Base-by-base conservation (phyloP, 768 basidiomycete species). In the Hysterangium stoloniferum region DNA sequence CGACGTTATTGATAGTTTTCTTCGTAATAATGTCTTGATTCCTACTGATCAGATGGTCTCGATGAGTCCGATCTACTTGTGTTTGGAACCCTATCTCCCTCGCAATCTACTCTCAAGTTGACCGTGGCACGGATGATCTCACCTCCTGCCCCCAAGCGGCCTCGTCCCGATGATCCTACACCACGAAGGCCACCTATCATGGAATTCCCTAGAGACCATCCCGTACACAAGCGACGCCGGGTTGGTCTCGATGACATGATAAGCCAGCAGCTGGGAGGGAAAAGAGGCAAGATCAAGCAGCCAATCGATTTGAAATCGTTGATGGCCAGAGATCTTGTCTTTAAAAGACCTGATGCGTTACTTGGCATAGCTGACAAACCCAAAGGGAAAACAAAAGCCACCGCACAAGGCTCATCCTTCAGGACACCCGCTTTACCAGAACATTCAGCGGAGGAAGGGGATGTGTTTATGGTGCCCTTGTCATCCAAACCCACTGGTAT, bases 161-260 rank as follows among this genome's bases (percentile, higher is more conserved):
- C 82, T 4, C 71, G 86, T 31, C 86, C 86, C 0, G 86, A 89
- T 54, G 86, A 89, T 54, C 86, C 85, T 0, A 86, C 80, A 4
- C 86, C 86, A 6, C 82, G 86, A 15, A 70, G 73, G 25, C 84
- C 85, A 0, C 82, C 84, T 3, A 54, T 57, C 6, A 67, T 55
- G 32, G 22, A 28, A 4, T 2, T 52, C 52, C 24, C 52, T 31
- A 51, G 51, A 45, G 8, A 45, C 43, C 62, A 64, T 38, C 58
- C 60, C 38, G 57, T 56, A 19, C 53, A 57, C 34, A 61, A 63
- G 20, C 31, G 24, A 42, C 4, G 54, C 61, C 3, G 41, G 54
- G 2, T 56, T 60, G 20, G 53, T 61, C 7, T 54, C 57, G 4
- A 58, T 56, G 2, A 59, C 50, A 31, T 64, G 56, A 25, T 57